These are phyloP conservation scores for Globisporangium yorkense DNA, from an alignment of 352 stramenopile genomes.

Conservation along the genomic window DNA sequence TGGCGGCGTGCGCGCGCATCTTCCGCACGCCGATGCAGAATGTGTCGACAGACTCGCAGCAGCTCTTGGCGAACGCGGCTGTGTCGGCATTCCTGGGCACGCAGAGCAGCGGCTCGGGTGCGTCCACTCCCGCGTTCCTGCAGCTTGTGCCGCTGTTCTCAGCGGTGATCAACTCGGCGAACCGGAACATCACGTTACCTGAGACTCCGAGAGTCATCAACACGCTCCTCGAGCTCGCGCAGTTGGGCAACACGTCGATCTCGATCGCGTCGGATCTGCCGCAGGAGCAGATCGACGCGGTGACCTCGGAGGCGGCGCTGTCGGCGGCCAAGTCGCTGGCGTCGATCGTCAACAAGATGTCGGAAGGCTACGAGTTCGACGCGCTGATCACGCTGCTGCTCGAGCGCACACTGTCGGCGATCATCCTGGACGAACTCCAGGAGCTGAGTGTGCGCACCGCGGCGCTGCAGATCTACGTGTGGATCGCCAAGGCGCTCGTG, in stretches of 20 bases:
- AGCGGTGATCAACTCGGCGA: conserved; percentile 74
- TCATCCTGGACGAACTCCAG: conserved; percentile 41
- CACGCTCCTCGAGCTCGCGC: conserved; percentile 67
- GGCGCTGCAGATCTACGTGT: conserved; percentile 80
- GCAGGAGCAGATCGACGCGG: background rate
- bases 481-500: conserved; percentile 78
- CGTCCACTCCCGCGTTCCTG: conserved; percentile 23
- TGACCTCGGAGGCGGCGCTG: conserved; percentile 48
- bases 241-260: conserved; percentile 19
- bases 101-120: conserved; percentile 24
- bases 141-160: conserved; percentile 74
- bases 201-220: conserved; percentile 70
- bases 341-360: conserved; percentile 87
- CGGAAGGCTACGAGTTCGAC: conserved; percentile 74
- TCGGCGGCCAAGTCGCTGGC: conserved; percentile 70
- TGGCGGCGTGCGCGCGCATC: conserved; percentile 52
- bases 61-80: conserved; percentile 49
- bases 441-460: conserved; percentile 38
- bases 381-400: conserved; percentile 66
- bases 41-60: conserved; percentile 51
- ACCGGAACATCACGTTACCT: conserved; percentile 46
- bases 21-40: conserved; percentile 78
- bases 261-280: background rate
- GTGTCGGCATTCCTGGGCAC: conserved; percentile 56
- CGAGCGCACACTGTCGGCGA: conserved; percentile 48